phyloP scores from a whole-genome alignment of 2,329 filamentous ascomycete genomes.

The Diaporthe aspalathi region DNA sequence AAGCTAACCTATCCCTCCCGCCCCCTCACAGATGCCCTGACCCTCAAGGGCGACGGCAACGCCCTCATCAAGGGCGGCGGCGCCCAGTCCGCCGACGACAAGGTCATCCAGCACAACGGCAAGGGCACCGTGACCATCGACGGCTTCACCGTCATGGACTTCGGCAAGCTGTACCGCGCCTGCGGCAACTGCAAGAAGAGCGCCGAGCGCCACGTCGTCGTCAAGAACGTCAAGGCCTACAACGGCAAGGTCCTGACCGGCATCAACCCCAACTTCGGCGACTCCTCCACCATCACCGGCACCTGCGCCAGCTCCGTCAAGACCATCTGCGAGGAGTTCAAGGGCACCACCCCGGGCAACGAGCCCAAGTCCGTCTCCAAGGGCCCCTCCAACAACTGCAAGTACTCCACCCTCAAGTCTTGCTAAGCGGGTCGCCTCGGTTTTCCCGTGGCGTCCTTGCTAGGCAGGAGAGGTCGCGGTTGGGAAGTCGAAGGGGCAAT shows the following conservation, averaged over 20 bases:
- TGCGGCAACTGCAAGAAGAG: conserved; percentile 56
- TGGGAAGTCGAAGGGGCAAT: not conserved
- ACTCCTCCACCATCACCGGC: conserved; percentile 44
- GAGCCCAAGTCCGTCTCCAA: conserved; percentile 38
- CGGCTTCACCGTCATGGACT: conserved; percentile 56
- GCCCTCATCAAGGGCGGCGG: conserved; percentile 54
- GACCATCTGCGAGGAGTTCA: conserved; percentile 38
- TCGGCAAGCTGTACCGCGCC: conserved; percentile 61
- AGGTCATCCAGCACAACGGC: conserved; percentile 53
- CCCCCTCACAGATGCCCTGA: conserved; percentile 46
- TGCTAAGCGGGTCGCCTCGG: not conserved
- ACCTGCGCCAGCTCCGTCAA: conserved; percentile 38
- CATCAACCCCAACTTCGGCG: conserved; percentile 42
- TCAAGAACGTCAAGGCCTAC: conserved; percentile 53
- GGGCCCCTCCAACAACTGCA: conserved; percentile 35
- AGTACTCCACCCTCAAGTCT: conserved; percentile 12
- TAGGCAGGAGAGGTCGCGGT: not conserved
- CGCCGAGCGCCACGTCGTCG: conserved; percentile 57
- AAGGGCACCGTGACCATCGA: conserved; percentile 48
- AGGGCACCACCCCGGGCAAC: conserved; percentile 38
- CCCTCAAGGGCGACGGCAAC: conserved; percentile 49
- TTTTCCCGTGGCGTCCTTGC: not conserved
- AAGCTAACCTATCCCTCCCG: not conserved
- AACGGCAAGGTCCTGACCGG: conserved; percentile 36
- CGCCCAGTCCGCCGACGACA: conserved; percentile 51